Evolutionary conservation across 1,284 basidiomycete species (phyloP).

Genomic region (Abortiporus biennis): DNA sequence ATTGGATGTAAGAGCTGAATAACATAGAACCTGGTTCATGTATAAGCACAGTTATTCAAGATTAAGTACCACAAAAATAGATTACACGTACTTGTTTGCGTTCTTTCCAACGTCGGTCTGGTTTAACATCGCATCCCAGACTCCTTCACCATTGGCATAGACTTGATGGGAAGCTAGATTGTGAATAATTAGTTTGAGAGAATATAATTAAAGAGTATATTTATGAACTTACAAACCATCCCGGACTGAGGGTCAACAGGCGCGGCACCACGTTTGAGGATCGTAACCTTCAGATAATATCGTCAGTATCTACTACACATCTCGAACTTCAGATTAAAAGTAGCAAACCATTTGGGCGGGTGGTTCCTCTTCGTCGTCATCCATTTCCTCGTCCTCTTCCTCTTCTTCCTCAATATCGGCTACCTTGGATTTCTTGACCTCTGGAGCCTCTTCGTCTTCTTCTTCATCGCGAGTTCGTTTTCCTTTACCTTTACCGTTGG

Average conservation of each 20-base stretch:
- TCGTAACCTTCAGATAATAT: constrained; percentile 36
- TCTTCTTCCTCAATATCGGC: constrained; percentile 12
- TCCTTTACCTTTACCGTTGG: constrained; percentile 15
- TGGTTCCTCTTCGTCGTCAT: constrained; percentile 17
- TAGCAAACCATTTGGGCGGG: constrained; percentile 26
- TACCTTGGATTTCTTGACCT: constrained; percentile 33
- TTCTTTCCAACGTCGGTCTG: constrained; percentile 58
- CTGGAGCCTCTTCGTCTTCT: constrained; percentile 19
- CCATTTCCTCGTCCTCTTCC: constrained; percentile 12
- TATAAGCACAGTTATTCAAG: neutral
- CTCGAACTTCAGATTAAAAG: constrained; percentile 4
- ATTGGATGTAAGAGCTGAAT: constrained; percentile 55
- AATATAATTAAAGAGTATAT: neutral
- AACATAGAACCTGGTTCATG: constrained; percentile 46
- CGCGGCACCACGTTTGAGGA: constrained; percentile 53
- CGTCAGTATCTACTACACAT: constrained; percentile 7
- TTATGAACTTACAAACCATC: constrained; percentile 38
- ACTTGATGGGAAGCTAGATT: constrained; percentile 51
- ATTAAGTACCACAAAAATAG: too few relatives aligned
- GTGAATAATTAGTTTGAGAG: neutral
- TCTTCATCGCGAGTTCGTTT: constrained; percentile 23
- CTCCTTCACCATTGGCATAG: constrained; percentile 36
- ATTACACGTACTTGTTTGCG: constrained; percentile 48
- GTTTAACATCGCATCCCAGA: constrained; percentile 69
- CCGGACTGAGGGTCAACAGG: constrained; percentile 50